phyloP scores from a whole-genome alignment of 139 green algal genomes.

The Ulvella scutata region DNA sequence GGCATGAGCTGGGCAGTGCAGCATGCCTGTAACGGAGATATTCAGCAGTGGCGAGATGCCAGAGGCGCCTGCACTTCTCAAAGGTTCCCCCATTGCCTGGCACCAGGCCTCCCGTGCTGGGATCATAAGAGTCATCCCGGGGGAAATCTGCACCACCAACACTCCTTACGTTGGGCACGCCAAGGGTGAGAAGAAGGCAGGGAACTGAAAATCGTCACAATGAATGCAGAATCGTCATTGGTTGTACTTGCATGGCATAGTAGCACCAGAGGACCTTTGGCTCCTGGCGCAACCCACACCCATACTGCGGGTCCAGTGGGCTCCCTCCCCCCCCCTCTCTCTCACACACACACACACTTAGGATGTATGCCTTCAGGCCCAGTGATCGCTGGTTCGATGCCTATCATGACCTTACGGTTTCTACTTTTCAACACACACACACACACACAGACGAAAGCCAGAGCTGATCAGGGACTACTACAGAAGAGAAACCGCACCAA shows the following conservation, averaged over 20 bases:
- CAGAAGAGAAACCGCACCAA: slow-evolving; percentile 18
- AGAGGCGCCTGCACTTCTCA: slow-evolving; percentile 88
- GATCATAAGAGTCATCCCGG: slow-evolving; percentile 72
- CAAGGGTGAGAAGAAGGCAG: background rate
- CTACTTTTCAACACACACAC: no score
- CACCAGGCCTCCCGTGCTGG: slow-evolving; percentile 50
- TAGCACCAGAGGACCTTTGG: no score
- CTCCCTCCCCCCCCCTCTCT: no score
- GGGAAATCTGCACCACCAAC: slow-evolving; percentile 70
- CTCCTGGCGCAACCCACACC: no score
- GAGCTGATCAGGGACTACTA: background rate
- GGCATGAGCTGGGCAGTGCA: background rate
- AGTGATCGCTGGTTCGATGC: no score
- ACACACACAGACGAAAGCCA: background rate
- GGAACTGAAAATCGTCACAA: slow-evolving; percentile 17
- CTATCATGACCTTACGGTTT: no score
- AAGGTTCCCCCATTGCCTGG: slow-evolving; percentile 82
- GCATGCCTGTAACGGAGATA: slow-evolving; percentile 82
- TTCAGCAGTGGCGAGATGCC: slow-evolving; percentile 75
- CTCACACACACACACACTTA: no score
- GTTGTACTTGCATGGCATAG: no score
- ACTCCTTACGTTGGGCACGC: background rate
- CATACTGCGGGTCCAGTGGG: no score
- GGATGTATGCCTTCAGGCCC: no score
- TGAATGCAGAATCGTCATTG: slow-evolving; percentile 94